Base-by-base conservation (phyloP, 2,329 filamentous ascomycete genomes). In the Gaeumannomyces sp. region DNA sequence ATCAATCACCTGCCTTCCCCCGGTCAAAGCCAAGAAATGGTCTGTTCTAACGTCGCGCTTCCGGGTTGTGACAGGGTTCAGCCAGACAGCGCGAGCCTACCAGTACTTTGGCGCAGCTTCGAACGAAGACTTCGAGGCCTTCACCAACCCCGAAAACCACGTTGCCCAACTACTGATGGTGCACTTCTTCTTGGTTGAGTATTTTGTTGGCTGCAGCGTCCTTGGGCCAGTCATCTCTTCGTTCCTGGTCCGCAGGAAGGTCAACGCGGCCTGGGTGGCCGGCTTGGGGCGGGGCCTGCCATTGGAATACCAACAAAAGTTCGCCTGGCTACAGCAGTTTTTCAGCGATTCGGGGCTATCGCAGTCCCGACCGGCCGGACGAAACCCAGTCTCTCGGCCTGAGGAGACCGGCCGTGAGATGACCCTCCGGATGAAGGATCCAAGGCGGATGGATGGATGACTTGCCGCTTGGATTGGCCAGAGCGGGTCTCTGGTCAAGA, bases 141-240 rank as follows among this genome's bases (percentile, higher is more conserved):
- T 79, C 33, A 66, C 71, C 22, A 69, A 77, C 38, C 68, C 72
- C 0, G 65, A 66, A 0, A 78, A 76, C 64, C 62, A 73, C 58
- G 62, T 68, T 3, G 73, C 73, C 0, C 77, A 75, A 56, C 68
- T 79, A 0, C 70, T 79, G 3, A 71, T 79, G 29, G 70, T 76
- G 35, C 76, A 79, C 65, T 74, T 77, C 64, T 71, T 77, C 6
- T 67, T 77, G 57, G 29, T 59, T 11, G 57, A 59, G 27, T 29
- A 59, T 13, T 16, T 27, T 16, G 1, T 59, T 22, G 57, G 57
- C 57, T 19, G 29, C n/a, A 22, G 1, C 13, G 57, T 31, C n/a
- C 57, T 59, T 3, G 57, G 27, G 13, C 57, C 57, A 4, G 27
- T 59, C 27, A 19, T 31, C 13, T 59, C 57, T 5, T 7, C n/a